Base-by-base conservation (phyloP, 1,139 yeast species). In the Geotrichum aggregatum region DNA sequence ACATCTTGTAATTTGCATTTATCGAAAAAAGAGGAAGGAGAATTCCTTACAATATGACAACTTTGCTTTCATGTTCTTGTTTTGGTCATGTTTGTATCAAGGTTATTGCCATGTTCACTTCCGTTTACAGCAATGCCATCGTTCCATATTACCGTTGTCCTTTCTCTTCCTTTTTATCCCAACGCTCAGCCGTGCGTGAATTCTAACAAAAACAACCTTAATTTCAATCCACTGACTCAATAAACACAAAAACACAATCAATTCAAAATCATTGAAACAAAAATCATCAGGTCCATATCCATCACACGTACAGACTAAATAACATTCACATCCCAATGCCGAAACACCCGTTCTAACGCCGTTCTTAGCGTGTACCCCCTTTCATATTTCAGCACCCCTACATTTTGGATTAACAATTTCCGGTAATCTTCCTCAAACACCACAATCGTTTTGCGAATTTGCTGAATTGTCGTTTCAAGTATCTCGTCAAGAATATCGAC, bases 401-500 rank as follows among this genome's bases (percentile, higher is more conserved):
- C 58, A n/a, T 58, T 55, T 50, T 64, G 66, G 43, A 61, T 54
- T 31, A 63, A 54, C 52, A 62, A 55, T 43, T 61, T 62, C 3
- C 62, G 52, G 7, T 55, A 56, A 40, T 64, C 65, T 35, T 55
- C 58, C 31, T 58, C 60, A 49, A 60, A 60, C n/a, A n/a, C n/a
- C 24, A 57, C 59, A 22, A 50, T 50, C 11, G 56, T 54, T 43
- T 54, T 56, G 7, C 40, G 28, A 19, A 56, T 47, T 34, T 53
- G 50, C 14, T 56, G 60, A 16, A 52, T 42, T 3, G 57, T 48
- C 1, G 49, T 47, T 3, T 49, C 55, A 31, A 59, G 44, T 30
- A 56, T 58, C 24, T 49, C 45, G 44, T 58, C 63, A 14, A 61
- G 47, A 3, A 55, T 51, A 39, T 54, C 56, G 6, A 54, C 58